A percentile compares a stretch with the other conserved stretches of the same genome.
Conservation (phyloP, 2,329 filamentous ascomycete species). For the Grosmannia clavigera region DNA sequence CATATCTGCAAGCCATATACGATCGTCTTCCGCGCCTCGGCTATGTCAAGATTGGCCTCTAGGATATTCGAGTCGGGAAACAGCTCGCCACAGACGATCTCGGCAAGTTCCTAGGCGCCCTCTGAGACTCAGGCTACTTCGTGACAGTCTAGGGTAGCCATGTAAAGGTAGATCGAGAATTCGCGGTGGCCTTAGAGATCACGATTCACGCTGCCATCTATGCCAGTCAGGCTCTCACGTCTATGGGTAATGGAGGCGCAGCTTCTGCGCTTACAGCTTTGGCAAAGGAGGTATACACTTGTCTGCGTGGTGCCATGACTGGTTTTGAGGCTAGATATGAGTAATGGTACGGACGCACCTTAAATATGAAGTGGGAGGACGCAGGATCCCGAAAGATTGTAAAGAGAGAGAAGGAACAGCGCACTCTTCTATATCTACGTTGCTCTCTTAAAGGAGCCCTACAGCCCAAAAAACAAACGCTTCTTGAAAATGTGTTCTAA, state of each 20-base stretch:
- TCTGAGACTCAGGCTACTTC: slow-evolving; percentile 1
- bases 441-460: no score
- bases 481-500: no score
- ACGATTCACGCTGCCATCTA: neutral
- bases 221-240: neutral
- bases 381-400: no score
- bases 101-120: neutral
- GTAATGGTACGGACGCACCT: no score
- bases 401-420: no score
- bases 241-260: neutral
- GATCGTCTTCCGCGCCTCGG: slow-evolving; percentile 1
- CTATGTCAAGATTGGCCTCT: neutral
- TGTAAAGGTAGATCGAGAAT: neutral
- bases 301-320: neutral
- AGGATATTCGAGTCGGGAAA: neutral
- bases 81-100: neutral
- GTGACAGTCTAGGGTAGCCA: neutral
- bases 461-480: no score
- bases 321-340: neutral
- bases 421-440: no score
- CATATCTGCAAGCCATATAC: neutral
- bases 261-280: neutral
- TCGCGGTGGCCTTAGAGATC: neutral
- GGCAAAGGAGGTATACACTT: neutral
- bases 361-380: no score